phyloP scores from a whole-genome alignment of 2,329 filamentous ascomycete genomes.

The Penicillium sp. region DNA sequence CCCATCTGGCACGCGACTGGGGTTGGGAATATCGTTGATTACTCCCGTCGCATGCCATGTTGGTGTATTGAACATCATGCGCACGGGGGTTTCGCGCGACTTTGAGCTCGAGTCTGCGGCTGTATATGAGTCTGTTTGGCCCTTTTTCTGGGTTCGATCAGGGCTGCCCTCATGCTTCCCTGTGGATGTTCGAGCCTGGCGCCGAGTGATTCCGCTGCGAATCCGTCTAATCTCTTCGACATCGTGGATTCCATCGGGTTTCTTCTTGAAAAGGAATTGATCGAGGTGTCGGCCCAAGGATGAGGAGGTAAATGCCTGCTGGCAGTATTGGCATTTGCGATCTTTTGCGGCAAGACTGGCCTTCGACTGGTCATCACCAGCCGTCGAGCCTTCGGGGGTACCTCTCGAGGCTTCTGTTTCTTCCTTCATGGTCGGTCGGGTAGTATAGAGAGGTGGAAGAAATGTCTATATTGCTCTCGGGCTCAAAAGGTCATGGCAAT shows the following conservation, averaged over 20 bases:
- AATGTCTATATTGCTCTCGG: not conserved
- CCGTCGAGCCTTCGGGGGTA: slow-evolving; percentile 41
- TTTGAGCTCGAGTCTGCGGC: slow-evolving; percentile 38
- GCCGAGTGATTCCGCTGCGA: slow-evolving; percentile 79
- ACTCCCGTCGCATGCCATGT: slow-evolving; percentile 76
- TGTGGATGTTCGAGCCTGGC: slow-evolving; percentile 70
- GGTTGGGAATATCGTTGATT: slow-evolving; percentile 68
- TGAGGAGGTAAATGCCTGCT: slow-evolving; percentile 87
- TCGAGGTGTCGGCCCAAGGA: slow-evolving; percentile 91
- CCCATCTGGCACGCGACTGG: slow-evolving; percentile 46
- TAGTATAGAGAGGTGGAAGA: not conserved
- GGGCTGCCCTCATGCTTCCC: slow-evolving; percentile 58
- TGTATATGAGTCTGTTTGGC: slow-evolving; percentile 33
- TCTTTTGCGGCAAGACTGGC: slow-evolving; percentile 67
- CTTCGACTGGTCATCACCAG: slow-evolving; percentile 34
- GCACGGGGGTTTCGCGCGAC: slow-evolving; percentile 37
- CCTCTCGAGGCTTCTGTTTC: slow-evolving; percentile 27
- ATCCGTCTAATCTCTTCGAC: slow-evolving; percentile 84
- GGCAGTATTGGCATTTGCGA: slow-evolving; percentile 82
- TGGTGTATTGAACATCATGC: slow-evolving; percentile 58
- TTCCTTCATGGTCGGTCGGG: slow-evolving; percentile 17
- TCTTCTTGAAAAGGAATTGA: slow-evolving; percentile 89
- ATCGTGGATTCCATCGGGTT: slow-evolving; percentile 88
- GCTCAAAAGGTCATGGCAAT: slow-evolving; percentile 7
- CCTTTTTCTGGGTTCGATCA: slow-evolving; percentile 55